Conservation (phyloP, 495 filamentous ascomycete genomes). For the Pyrenula aspistea region DNA sequence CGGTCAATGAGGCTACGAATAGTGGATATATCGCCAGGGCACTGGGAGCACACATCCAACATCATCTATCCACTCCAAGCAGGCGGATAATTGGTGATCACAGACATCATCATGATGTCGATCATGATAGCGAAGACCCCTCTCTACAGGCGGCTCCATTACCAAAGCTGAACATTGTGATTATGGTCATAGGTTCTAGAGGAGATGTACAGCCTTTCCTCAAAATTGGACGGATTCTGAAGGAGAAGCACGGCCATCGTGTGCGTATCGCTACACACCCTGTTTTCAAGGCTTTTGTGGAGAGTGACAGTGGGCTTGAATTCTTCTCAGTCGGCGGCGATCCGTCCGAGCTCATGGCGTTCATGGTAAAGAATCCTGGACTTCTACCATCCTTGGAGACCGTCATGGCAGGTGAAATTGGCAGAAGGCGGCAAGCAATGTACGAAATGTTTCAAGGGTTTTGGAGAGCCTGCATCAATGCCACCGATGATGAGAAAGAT, state of each 20-base stretch:
- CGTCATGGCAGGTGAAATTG: not conserved
- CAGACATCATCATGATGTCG: constrained; percentile 4
- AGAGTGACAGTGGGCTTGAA: constrained; percentile 31
- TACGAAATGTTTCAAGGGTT: constrained; percentile 1
- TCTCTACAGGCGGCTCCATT: constrained; percentile 5
- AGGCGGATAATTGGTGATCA: not conserved
- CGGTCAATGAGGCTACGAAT: constrained; percentile 54
- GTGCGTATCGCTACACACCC: constrained; percentile 49
- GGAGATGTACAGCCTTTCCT: constrained; percentile 73
- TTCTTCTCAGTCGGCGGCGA: constrained; percentile 48
- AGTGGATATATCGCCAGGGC: constrained; percentile 57
- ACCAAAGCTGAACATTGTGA: constrained; percentile 57
- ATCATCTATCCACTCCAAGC: constrained; percentile 16
- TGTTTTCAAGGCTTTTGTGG: constrained; percentile 41
- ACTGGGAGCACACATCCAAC: constrained; percentile 42
- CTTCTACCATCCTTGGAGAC: constrained; percentile 23
- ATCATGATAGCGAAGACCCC: not conserved
- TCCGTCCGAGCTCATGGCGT: constrained; percentile 42
- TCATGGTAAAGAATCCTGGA: constrained; percentile 32
- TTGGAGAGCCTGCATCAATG: not conserved
- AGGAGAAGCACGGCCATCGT: constrained; percentile 31
- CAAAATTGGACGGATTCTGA: constrained; percentile 55
- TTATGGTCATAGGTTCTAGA: constrained; percentile 67
- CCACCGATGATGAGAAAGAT: not conserved
- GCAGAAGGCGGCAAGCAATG: not conserved